Evolutionary conservation across 306 rosid genomes (phyloP).

Genomic region (Vigna radiata): DNA sequence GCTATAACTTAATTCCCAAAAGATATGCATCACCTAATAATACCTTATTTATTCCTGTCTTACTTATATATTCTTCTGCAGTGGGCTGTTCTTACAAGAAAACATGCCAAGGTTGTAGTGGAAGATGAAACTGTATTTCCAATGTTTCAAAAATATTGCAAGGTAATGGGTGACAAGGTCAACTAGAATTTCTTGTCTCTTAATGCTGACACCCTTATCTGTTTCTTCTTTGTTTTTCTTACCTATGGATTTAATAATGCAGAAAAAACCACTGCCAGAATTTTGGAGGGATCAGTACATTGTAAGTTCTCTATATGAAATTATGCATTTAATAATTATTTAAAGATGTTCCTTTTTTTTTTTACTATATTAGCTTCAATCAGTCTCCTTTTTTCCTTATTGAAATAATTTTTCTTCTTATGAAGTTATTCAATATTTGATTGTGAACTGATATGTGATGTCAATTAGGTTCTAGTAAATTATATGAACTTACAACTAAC

Average conservation of each 20-base stretch:
- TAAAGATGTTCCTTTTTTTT: not conserved
- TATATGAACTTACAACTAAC: conserved; percentile 26
- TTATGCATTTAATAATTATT: conserved; percentile 25
- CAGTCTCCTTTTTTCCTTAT: not conserved
- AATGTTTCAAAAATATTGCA: conserved; percentile 82
- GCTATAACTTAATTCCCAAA: conserved; percentile 32
- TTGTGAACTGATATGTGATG: conserved; percentile 33
- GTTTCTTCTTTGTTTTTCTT: conserved; percentile 44
- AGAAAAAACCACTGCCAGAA: conserved; percentile 94
- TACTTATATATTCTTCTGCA: conserved; percentile 47
- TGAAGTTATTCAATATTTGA: conserved; percentile 30
- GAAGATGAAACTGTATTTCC: conserved; percentile 77
- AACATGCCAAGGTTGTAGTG: conserved; percentile 89
- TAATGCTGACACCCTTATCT: conserved; percentile 12
- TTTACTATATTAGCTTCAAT: conserved; percentile 6
- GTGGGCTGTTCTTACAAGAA: conserved; percentile 95
- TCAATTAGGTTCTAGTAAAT: conserved; percentile 15
- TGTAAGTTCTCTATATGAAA: conserved; percentile 62
- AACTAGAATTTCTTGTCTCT: conserved; percentile 8
- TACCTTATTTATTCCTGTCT: conserved; percentile 35
- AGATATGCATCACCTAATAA: conserved; percentile 14
- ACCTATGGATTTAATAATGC: conserved; percentile 52
- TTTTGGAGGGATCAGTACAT: conserved; percentile 94
- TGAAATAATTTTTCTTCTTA: not conserved
- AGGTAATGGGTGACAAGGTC: conserved; percentile 53